Evolutionary conservation across 2,329 filamentous ascomycete species (phyloP), one percentile per base, ranked within the genome.

Genomic region (Cordyceps farinosa): DNA sequence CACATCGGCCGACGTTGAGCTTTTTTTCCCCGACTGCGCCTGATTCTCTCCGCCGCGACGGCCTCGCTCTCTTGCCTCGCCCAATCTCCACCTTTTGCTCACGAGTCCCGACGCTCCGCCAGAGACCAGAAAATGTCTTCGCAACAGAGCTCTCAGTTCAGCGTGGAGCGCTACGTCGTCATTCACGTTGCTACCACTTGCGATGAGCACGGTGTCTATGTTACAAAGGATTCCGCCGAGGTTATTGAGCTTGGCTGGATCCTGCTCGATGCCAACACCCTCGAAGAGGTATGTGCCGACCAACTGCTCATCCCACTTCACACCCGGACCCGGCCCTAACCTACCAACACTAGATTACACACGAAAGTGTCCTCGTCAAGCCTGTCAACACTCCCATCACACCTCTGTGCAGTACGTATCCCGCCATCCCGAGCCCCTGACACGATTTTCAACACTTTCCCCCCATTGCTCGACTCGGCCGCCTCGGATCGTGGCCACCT

Each of bases 231-330:
- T 79, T 98, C 95, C 65, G 95, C 95, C 66, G 95, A 99, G 82
- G 95, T 99, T 69, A 99, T 99, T 78, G 95, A 99, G 85, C 85
- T 99, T 75, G 95, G 94, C 67, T 99, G 95, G 95, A 97, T 98
- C 74, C 81, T 99, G 73, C 84, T 97, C 67, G 93, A 97, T 76
- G 90, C 92, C 69, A 95, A 94, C 81, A 90, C 86, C 67, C 90
- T 92, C 71, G 93, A 97, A 71, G 93, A 97, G 90, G 93, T 97
- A 34, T n/a, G 59, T 61, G 22, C 30, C 47, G n/a, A 30, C 29
- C 34, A 60, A 61, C 30, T 44, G 13, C 7, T 47, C 3, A 15
- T 44, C 42, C 7, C 40, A 11, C 44, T 22, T 10, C 10, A 29
- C 22, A 50, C n/a, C 22, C 32, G 8, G 38, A 15, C 40, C 5